phyloP scores from a whole-genome alignment of 139 green algal species.

The Closterium sp. region DNA sequence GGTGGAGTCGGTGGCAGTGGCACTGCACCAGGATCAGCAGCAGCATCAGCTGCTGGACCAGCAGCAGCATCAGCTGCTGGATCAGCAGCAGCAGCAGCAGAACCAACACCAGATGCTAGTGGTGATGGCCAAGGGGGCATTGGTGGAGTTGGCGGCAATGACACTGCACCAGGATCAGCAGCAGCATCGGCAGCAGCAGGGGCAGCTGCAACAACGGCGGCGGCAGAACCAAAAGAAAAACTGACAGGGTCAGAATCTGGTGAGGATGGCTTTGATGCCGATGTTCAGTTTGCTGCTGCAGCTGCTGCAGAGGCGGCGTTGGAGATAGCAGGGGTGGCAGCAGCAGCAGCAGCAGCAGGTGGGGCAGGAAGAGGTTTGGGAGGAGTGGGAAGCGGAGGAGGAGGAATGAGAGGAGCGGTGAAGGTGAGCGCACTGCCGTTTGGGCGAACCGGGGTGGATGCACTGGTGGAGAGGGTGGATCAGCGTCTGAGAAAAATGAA shows the following conservation, averaged over 20 bases:
- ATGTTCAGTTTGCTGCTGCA: not conserved
- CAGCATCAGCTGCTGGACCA: not conserved
- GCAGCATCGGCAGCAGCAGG: not conserved
- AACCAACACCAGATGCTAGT: not conserved
- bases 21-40: not conserved
- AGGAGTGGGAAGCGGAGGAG: not conserved
- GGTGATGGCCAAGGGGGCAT: not conserved
- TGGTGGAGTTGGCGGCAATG: not conserved
- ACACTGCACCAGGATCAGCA: not conserved
- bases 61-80: not conserved
- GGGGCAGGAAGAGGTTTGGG: not conserved
- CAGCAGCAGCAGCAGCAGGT: not conserved
- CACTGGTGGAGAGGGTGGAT: not conserved
- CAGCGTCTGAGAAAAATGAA: not conserved
- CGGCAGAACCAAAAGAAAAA: not conserved
- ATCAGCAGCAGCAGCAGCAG: not conserved
- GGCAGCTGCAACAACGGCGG: not conserved
- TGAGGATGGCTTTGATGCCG: not conserved
- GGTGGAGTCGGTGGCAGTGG: not conserved
- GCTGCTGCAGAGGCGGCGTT: not conserved
- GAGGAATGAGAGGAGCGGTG: not conserved
- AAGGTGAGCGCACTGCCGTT: not conserved
- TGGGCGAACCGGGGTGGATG: not conserved
- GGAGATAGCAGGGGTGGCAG: not conserved
- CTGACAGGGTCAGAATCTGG: not conserved